Base-by-base conservation (phyloP, 2,329 filamentous ascomycete genomes). In the Microdochium trichocladiopsis region DNA sequence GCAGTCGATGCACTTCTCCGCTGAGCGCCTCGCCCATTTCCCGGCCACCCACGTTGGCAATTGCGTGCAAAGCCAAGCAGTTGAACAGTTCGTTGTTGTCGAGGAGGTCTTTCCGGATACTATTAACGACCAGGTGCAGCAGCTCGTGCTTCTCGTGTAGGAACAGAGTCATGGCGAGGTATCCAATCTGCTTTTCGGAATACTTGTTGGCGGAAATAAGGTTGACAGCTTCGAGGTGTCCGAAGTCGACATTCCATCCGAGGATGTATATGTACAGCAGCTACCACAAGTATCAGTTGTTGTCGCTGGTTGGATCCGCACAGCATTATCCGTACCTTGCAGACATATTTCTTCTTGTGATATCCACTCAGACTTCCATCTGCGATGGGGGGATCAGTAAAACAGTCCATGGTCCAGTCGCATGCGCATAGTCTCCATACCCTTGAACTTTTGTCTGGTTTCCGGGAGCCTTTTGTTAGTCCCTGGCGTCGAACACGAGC, bases 341-440 rank as follows among this genome's bases (percentile, higher is more conserved):
- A 99, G 60, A 99, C 94, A 69, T 99, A 99, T 88, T 99, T 99
- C 82, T 99, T 99, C 79, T 95, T 96, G 77, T 96, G 91, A 68
- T 99, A 99, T 59, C 94, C 95, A 67, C 87, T 96, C 53, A 99
- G 76, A 66, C 81, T 94, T 58, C 91, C 92, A 69, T 94, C 89
- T 84, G 48, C 37, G 57, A 54, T 52, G 18, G n/a, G 48, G n/a
- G 43, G 47, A 53, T 69, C 64, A 70, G 65, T 18, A 22, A 45
- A 5, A 6, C 18, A 12, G 28, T 21, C 41, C 12, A 8, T 22
- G 6, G 6, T 18, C 18, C 16, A 16, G 21, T 16, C 6, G n/a
- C 41, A 21, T 3, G 11, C 6, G 11, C 5, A 41, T 18, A 11
- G n/a, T 41, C 51, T 59, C 8, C 69, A 66, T 73, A 80, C 82